Conservation (phyloP, 257 asterid species). For the Nicotiana sylvestris region DNA sequence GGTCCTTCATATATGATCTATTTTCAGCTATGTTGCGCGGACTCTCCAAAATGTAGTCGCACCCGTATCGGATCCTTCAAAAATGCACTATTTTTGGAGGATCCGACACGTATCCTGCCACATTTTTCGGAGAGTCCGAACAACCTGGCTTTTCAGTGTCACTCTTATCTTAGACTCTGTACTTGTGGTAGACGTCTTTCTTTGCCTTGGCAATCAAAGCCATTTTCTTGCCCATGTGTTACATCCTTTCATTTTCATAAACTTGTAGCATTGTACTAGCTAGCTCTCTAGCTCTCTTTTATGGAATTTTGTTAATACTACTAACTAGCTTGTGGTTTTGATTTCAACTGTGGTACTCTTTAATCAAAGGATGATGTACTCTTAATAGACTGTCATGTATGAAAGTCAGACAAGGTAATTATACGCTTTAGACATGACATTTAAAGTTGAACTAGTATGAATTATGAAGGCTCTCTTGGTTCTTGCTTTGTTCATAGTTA, state of each 20-base stretch:
- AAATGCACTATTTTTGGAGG: no score
- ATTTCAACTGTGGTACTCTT: background rate
- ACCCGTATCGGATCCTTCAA: no score
- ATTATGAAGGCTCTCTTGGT: background rate
- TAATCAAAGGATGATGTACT: background rate
- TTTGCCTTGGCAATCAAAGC: background rate
- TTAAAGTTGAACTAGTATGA: background rate
- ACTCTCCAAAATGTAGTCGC: no score
- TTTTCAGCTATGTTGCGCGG: no score
- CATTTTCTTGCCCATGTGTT: background rate
- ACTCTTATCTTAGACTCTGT: background rate
- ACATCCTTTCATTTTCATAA: constrained; percentile 1
- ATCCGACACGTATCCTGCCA: no score
- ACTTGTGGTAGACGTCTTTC: background rate
- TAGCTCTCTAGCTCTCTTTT: background rate
- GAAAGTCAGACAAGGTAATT: background rate
- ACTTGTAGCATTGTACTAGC: background rate
- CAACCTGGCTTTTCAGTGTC: background rate
- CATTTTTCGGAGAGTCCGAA: no score
- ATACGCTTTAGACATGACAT: background rate
- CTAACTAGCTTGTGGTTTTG: background rate
- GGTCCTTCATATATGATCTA: no score
- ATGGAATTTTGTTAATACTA: no score
- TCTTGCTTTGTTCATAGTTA: background rate
- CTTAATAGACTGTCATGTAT: background rate